phyloP scores from a whole-genome alignment of 768 basidiomycete species.

The Baorangia bicolor region DNA sequence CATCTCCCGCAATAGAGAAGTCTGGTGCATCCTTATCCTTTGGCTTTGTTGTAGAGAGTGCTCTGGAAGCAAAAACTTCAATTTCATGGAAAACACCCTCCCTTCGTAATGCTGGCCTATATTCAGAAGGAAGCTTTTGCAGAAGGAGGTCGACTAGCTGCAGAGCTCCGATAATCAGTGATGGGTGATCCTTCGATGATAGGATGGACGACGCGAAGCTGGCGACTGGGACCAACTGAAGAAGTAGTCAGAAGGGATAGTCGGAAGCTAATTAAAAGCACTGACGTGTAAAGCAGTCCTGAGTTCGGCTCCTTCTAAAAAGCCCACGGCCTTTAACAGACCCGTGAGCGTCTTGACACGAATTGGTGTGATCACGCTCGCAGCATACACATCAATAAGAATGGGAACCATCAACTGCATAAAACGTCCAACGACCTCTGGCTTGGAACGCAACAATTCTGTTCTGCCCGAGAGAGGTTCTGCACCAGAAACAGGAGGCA shows the following conservation, averaged over 20 bases:
- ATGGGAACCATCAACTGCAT: constrained; percentile 90
- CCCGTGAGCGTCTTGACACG: constrained; percentile 87
- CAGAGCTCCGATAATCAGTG: constrained; percentile 82
- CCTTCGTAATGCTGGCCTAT: constrained; percentile 85
- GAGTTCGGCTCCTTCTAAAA: constrained; percentile 75
- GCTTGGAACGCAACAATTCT: constrained; percentile 71
- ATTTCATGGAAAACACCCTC: constrained; percentile 98
- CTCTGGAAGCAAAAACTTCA: constrained; percentile 66
- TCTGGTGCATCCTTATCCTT: constrained; percentile 45
- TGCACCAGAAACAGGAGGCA: constrained; percentile 32
- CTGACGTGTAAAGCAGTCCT: constrained; percentile 75
- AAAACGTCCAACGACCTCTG: constrained; percentile 77
- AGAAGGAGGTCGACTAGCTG: constrained; percentile 93
- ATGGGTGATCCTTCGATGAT: constrained; percentile 87
- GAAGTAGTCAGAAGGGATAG: constrained; percentile 8
- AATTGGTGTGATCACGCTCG: constrained; percentile 86
- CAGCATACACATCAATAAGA: constrained; percentile 98
- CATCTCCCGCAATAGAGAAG: constrained; percentile 36
- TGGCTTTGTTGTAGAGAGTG: constrained; percentile 52
- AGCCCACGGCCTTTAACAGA: constrained; percentile 88
- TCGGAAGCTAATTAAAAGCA: constrained; percentile 10
- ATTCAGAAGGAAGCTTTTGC: constrained; percentile 77
- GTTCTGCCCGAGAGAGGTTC: constrained; percentile 54
- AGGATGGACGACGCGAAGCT: constrained; percentile 94
- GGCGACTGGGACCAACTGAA: constrained; percentile 88